These are phyloP conservation scores for Cenchrus fungigraminus DNA, from an alignment of 176 grass and related monocot species.

Conservation along the genomic window DNA sequence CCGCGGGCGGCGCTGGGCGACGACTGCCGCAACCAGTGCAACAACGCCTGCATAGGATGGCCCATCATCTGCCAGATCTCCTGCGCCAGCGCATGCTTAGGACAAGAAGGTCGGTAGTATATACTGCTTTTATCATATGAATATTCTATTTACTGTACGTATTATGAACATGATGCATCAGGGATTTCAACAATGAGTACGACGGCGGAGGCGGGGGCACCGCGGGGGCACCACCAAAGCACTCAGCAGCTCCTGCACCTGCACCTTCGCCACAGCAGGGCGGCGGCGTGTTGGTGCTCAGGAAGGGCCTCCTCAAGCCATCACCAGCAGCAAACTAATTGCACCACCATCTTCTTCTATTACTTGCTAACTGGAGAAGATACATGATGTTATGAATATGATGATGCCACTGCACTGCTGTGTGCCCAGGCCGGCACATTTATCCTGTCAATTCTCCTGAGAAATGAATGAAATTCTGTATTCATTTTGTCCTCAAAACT, in stretches of 20 bases:
- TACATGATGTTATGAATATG: too few relatives aligned
- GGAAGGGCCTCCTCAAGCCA: conserved; percentile 16
- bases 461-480: background rate
- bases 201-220: background rate
- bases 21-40: conserved; percentile 34
- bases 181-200: background rate
- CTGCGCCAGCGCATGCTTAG: conserved; percentile 42
- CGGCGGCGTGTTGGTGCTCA: background rate
- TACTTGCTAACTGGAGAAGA: too few relatives aligned
- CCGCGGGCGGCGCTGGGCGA: background rate
- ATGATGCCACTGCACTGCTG: background rate
- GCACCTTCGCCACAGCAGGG: background rate
- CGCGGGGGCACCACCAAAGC: background rate
- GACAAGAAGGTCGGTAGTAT: background rate
- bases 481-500: background rate
- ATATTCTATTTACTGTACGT: too few relatives aligned
- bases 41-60: conserved; percentile 27
- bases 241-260: background rate
- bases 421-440: background rate
- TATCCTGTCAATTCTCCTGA: too few relatives aligned
- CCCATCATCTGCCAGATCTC: conserved; percentile 36
- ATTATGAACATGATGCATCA: background rate
- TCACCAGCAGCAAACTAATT: background rate
- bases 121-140: too few relatives aligned
- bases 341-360: background rate